Evolutionary conservation across 106 monocot species (phyloP).

Genomic region (Acorus calamus): DNA sequence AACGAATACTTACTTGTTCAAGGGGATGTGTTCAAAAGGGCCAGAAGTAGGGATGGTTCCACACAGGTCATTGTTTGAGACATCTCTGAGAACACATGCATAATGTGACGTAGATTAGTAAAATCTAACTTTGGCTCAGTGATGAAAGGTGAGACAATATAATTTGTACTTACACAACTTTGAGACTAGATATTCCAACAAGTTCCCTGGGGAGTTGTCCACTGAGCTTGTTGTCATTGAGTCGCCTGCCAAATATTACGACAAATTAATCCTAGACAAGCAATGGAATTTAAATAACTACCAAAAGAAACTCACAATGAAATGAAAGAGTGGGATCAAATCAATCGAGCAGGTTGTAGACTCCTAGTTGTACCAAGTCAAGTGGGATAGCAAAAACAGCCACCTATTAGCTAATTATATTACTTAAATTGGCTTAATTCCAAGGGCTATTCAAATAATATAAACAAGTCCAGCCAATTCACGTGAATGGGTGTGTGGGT

Average conservation of each 20-base stretch:
- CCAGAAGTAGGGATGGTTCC: conserved; percentile 95
- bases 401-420: too few relatives aligned
- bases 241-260: not conserved
- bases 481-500: too few relatives aligned
- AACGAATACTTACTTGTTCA: conserved; percentile 62
- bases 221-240: not conserved
- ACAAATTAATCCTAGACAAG: not conserved
- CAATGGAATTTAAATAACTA: too few relatives aligned
- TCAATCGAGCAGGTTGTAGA: too few relatives aligned
- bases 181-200: not conserved
- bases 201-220: not conserved
- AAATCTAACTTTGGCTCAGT: too few relatives aligned
- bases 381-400: too few relatives aligned
- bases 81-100: conserved; percentile 50
- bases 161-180: conserved; percentile 1
- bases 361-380: too few relatives aligned
- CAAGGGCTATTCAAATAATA: too few relatives aligned
- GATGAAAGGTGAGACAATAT: too few relatives aligned
- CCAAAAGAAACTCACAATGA: not conserved
- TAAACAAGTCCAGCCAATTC: too few relatives aligned
- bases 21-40: conserved; percentile 84
- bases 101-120: not conserved
- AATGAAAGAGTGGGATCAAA: not conserved
- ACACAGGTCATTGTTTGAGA: conserved; percentile 85
- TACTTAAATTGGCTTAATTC: too few relatives aligned